Evolutionary conservation across 257 asterid genomes (phyloP).

Genomic region (Fraxinus anomala): DNA sequence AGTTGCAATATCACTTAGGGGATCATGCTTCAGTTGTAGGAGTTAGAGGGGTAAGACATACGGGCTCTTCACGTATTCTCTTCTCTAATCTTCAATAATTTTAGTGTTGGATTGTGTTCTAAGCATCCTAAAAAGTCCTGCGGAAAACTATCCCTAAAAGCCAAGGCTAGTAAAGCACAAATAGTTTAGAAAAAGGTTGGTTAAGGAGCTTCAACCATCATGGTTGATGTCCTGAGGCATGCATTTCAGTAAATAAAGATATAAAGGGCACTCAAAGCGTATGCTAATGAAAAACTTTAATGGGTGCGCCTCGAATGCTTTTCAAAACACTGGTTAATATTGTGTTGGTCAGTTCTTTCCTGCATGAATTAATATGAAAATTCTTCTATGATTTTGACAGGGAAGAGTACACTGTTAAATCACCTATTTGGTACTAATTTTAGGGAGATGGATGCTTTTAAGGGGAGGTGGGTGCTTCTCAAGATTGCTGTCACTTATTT

Average conservation of each 20-base stretch:
- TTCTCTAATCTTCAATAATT: not conserved
- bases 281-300: not conserved
- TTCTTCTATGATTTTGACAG: slow-evolving; percentile 45
- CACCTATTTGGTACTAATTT: slow-evolving; percentile 77
- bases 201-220: not conserved
- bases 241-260: not conserved
- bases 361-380: slow-evolving; percentile 18
- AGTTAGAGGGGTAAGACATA: not conserved
- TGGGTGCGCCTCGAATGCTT: too few species aligned
- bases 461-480: slow-evolving; percentile 67
- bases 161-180: not conserved
- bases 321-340: too few species aligned
- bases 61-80: not conserved
- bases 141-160: not conserved
- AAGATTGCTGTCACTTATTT: slow-evolving; percentile 25
- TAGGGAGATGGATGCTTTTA: slow-evolving; percentile 91
- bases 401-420: slow-evolving; percentile 92
- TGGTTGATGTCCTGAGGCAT: not conserved
- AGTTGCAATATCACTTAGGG: not conserved
- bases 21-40: not conserved
- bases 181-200: not conserved
- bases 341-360: slow-evolving; percentile 14
- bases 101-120: not conserved
- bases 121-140: too few species aligned
- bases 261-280: not conserved